Evolutionary conservation across 192 early-diverging fungal species (phyloP), one percentile per base, ranked within the genome.

Genomic region (Backusella tarrabulga): DNA sequence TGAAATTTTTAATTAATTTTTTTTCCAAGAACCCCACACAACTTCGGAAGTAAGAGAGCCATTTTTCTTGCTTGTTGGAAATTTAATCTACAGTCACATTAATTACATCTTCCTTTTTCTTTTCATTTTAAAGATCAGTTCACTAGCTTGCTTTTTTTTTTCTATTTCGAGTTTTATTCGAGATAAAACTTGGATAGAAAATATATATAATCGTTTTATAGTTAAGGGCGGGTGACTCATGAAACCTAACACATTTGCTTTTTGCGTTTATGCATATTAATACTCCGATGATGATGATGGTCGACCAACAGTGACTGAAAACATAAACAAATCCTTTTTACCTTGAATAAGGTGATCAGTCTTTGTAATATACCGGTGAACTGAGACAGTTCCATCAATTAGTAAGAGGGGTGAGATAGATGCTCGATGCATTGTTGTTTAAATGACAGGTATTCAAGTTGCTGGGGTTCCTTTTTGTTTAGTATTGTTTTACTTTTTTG

Each of bases 141-240:
- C 26, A 23, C 9, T 63, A 63, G 56, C 26, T 29, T 63, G n/a
- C 8, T 63, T 63, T 56, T 56, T 56, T 21, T 56, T 56, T 60
- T 60, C 56, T 60, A 60, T 60, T 26, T 26, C 56, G 21, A 56
- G 52, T 21, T 56, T 56, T 56, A 9, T n/a, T 56, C 19, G 56
- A 60, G 54, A 60, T 60, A 60, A 26, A 60, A 60, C 2, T 26
- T 23, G n/a, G 23, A 60, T 26, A 29, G 26, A 63, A 63, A 63
- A 63, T 29, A 63, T 1, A 63, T 14, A 29, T 29, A 26, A 63
- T 29, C n/a, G 4, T 60, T 60, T 63, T 29, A 29, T 63, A 29
- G 26, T 63, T 63, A 63, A 63, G 56, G 56, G 56, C 56, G 56
- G 56, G 56, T 63, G 56, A 63, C 56, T 63, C 56, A 63, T 63